These are phyloP conservation scores for Chytridium lagenaria DNA, from an alignment of 371 early-diverging fungal genomes.

Conservation along the genomic window DNA sequence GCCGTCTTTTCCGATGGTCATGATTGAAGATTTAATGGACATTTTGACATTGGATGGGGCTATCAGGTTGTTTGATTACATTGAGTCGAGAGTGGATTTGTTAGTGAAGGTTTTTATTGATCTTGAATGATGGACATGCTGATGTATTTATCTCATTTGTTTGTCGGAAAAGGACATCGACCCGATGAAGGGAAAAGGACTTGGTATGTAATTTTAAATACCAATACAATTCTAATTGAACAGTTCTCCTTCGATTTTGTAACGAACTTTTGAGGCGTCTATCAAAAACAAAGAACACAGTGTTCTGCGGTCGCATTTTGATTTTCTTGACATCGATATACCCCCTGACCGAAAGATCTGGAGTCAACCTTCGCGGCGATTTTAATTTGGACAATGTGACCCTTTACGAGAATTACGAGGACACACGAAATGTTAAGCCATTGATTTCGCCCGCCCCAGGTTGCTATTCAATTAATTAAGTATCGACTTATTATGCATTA, in stretches of 20 bases:
- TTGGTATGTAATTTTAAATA: background rate
- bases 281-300: conserved; percentile 77
- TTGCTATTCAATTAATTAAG: background rate
- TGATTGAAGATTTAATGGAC: conserved; percentile 73
- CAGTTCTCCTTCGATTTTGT: conserved; percentile 81
- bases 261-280: conserved; percentile 81
- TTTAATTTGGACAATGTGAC: conserved; percentile 75
- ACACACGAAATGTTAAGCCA: background rate
- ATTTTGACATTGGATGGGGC: conserved; percentile 66
- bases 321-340: conserved; percentile 81
- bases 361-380: conserved; percentile 83
- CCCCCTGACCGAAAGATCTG: conserved; percentile 81
- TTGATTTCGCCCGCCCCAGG: no score
- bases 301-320: conserved; percentile 82
- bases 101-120: conserved; percentile 61
- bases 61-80: conserved; percentile 67
- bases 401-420: conserved; percentile 59
- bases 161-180: conserved; percentile 77
- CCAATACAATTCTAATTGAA: background rate
- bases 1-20: conserved; percentile 20
- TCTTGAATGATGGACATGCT: no score
- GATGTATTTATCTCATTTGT: no score
- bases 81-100: conserved; percentile 62
- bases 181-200: conserved; percentile 76
- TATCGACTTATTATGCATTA: background rate